Conservation (phyloP, 2,329 filamentous ascomycete genomes). For the Ophiocordyceps polyrhachis-furcata region DNA sequence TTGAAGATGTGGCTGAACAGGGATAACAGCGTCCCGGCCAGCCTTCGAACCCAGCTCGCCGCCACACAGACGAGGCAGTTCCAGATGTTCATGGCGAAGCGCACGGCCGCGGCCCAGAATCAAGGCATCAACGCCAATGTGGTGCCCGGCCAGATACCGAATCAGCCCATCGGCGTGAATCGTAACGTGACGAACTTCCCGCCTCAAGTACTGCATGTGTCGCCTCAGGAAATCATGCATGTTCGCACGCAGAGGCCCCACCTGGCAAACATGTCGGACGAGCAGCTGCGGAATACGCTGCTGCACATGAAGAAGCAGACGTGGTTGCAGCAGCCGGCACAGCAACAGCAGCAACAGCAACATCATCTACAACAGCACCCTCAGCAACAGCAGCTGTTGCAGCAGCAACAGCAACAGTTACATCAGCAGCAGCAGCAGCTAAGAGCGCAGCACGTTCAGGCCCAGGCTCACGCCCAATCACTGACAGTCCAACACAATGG, state of each 20-base stretch:
- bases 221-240: slow-evolving; percentile 15
- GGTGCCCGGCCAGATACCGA: slow-evolving; percentile 10
- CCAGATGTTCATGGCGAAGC: slow-evolving; percentile 12
- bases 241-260: slow-evolving; percentile 10
- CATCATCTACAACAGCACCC: slow-evolving; percentile 10
- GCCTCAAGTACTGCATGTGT: slow-evolving; percentile 14
- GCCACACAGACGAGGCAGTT: slow-evolving; percentile 22
- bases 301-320: slow-evolving; percentile 14
- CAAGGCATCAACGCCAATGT: slow-evolving; percentile 8
- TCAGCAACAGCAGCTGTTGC: slow-evolving; percentile 6
- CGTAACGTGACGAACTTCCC: slow-evolving; percentile 10
- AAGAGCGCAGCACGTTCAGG: slow-evolving; percentile 5
- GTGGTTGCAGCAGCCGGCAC: slow-evolving; percentile 9
- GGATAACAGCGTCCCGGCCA: slow-evolving; percentile 15
- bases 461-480: slow-evolving; percentile 10
- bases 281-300: slow-evolving; percentile 14
- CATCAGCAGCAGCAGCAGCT: slow-evolving; percentile 11
- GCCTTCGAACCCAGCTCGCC: slow-evolving; percentile 14
- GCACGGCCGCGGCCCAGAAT: slow-evolving; percentile 13
- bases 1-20: slow-evolving; percentile 22
- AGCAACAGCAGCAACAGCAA: slow-evolving; percentile 6
- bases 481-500: slow-evolving; percentile 15
- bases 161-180: slow-evolving; percentile 9
- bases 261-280: slow-evolving; percentile 13
- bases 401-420: slow-evolving; percentile 13